phyloP scores from a whole-genome alignment of 495 filamentous ascomycete species.

The Lindgomyces ingoldianus region DNA sequence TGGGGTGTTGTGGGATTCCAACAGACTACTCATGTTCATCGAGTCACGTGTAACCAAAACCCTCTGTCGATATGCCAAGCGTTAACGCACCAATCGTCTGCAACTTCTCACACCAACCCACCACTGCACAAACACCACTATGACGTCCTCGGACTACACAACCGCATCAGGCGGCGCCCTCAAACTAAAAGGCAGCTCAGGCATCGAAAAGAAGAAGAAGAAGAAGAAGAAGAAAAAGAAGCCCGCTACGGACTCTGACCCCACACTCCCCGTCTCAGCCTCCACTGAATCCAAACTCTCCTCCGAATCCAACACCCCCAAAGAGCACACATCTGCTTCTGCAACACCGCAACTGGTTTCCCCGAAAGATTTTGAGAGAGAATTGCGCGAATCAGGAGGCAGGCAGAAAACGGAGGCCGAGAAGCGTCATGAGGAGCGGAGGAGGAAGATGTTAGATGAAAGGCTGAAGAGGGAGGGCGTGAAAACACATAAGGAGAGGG shows the following conservation, averaged over 20 bases:
- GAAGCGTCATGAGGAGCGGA: slow-evolving; percentile 72
- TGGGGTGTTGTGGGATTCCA: no score
- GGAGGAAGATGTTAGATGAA: slow-evolving; percentile 73
- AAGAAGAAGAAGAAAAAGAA: slow-evolving; percentile 54
- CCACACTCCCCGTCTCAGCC: slow-evolving; percentile 6
- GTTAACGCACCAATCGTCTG: no score
- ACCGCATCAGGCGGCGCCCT: slow-evolving; percentile 64
- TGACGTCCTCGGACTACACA: slow-evolving; percentile 65
- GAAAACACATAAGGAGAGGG: slow-evolving; percentile 96
- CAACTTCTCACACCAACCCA: slow-evolving; percentile 1
- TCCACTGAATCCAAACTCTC: slow-evolving; percentile 1
- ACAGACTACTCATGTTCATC: no score
- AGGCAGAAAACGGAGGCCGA: slow-evolving; percentile 82
- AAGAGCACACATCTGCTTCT: background rate
- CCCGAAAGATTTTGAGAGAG: background rate
- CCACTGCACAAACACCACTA: slow-evolving; percentile 45
- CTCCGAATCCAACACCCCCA: background rate
- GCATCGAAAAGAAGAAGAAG: slow-evolving; percentile 65
- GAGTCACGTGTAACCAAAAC: no score
- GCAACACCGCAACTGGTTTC: background rate
- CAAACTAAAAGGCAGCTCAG: slow-evolving; percentile 73
- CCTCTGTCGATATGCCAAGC: no score
- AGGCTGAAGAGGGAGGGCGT: slow-evolving; percentile 76
- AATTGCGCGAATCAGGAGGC: slow-evolving; percentile 18
- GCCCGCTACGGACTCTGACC: slow-evolving; percentile 15